phyloP scores from a whole-genome alignment of 768 basidiomycete genomes.

The Cystobasidiopsis lactophilus region DNA sequence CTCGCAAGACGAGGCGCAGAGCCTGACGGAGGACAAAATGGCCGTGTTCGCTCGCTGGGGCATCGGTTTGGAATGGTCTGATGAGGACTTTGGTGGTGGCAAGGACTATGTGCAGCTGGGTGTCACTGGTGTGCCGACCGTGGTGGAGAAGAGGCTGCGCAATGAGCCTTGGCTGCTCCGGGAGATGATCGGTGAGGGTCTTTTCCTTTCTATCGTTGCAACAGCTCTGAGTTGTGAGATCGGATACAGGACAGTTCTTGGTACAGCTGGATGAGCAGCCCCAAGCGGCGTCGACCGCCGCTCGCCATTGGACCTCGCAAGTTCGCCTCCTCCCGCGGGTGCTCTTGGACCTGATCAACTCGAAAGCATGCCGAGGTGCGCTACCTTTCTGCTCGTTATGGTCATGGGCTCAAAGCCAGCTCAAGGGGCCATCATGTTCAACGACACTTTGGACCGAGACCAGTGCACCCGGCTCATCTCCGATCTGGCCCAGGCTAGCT shows the following conservation, averaged over 20 bases:
- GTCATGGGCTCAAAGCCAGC: constrained; percentile 1
- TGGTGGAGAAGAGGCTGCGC: constrained; percentile 34
- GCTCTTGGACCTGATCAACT: constrained; percentile 67
- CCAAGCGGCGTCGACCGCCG: background rate
- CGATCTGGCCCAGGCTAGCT: constrained; percentile 45
- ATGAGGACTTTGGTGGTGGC: constrained; percentile 13
- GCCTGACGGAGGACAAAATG: constrained; percentile 28
- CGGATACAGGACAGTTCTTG: constrained; percentile 5
- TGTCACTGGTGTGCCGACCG: constrained; percentile 41
- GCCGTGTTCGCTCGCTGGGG: constrained; percentile 47
- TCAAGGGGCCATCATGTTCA: constrained; percentile 95
- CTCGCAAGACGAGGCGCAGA: constrained; percentile 36
- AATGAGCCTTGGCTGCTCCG: constrained; percentile 9
- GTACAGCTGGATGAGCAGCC: constrained; percentile 10
- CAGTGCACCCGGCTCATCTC: constrained; percentile 51
- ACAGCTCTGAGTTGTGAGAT: background rate
- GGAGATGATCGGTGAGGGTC: constrained; percentile 30
- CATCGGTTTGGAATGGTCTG: constrained; percentile 31
- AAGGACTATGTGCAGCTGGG: constrained; percentile 34
- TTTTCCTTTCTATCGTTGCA: background rate
- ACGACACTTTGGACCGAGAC: constrained; percentile 42
- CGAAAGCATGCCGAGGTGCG: constrained; percentile 82
- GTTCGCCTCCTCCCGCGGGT: constrained; percentile 33
- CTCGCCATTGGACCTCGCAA: background rate
- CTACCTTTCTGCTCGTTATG: constrained; percentile 7